phyloP scores from a whole-genome alignment of 768 basidiomycete species.

The Boletellus sp. region DNA sequence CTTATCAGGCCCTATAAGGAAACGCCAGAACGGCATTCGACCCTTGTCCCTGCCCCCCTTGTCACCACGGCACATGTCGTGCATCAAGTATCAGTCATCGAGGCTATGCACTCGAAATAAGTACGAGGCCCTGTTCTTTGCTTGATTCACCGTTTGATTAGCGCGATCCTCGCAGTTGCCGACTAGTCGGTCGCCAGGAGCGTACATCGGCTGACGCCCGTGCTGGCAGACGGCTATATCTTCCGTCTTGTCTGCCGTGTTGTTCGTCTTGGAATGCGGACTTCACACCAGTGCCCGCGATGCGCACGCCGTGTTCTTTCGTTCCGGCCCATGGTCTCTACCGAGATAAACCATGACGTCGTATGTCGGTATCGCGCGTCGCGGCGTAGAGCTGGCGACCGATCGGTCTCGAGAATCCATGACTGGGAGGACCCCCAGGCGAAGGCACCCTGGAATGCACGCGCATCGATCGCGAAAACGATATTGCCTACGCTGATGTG shows the following conservation, averaged over 20 bases:
- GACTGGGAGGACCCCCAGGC: background rate
- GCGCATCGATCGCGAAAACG: background rate
- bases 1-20: too few relatives aligned
- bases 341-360: background rate
- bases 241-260: too few relatives aligned
- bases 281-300: background rate
- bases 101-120: background rate
- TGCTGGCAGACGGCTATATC: too few relatives aligned
- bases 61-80: background rate
- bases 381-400: background rate
- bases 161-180: background rate
- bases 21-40: too few relatives aligned
- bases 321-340: background rate
- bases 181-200: background rate
- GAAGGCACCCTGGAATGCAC: background rate
- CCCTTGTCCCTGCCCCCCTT: too few relatives aligned
- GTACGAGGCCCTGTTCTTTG: conserved; percentile 1
- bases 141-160: conserved; percentile 10
- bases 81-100: background rate
- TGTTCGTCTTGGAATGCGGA: background rate
- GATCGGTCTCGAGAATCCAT: background rate
- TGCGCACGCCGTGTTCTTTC: too few relatives aligned
- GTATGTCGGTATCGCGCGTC: background rate
- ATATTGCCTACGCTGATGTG: background rate
- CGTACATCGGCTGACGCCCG: background rate